These are phyloP conservation scores for Heliamphora pulchella DNA, from an alignment of 179 eudicot species.

Conservation along the genomic window DNA sequence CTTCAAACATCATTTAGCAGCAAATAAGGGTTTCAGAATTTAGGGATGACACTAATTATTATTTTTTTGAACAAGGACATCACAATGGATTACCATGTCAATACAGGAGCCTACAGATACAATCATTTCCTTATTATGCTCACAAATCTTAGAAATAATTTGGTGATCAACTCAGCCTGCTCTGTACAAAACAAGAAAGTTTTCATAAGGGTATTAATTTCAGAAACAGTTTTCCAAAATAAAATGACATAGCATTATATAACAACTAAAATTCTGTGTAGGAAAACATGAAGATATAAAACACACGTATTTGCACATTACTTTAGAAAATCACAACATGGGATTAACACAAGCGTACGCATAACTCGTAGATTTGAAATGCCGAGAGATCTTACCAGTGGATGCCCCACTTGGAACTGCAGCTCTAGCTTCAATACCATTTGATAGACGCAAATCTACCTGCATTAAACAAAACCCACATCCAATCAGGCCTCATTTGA, in stretches of 20 bases:
- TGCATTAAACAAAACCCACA: conserved; percentile 18
- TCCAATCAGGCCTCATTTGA: background rate
- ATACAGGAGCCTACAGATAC: no score
- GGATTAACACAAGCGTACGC: background rate
- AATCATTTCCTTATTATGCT: background rate
- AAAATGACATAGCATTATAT: background rate
- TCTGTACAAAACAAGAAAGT: background rate
- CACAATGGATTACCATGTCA: conserved; percentile 1
- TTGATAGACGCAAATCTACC: conserved; percentile 63
- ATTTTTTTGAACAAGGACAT: background rate
- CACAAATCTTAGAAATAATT: background rate
- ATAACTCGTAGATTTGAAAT: background rate
- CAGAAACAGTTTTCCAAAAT: background rate
- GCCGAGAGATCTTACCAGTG: conserved; percentile 53
- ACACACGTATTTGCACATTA: background rate
- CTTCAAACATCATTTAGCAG: background rate
- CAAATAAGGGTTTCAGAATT: background rate
- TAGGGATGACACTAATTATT: no score
- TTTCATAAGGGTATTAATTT: background rate
- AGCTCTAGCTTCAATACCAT: conserved; percentile 68
- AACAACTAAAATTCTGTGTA: background rate
- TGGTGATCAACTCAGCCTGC: background rate
- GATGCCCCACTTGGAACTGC: conserved; percentile 99
- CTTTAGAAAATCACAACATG: background rate
- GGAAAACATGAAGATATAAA: background rate